Evolutionary conservation across 1,284 basidiomycete genomes (phyloP), one percentile per base, ranked within the genome.

Genomic region (Porodaedalea pini): DNA sequence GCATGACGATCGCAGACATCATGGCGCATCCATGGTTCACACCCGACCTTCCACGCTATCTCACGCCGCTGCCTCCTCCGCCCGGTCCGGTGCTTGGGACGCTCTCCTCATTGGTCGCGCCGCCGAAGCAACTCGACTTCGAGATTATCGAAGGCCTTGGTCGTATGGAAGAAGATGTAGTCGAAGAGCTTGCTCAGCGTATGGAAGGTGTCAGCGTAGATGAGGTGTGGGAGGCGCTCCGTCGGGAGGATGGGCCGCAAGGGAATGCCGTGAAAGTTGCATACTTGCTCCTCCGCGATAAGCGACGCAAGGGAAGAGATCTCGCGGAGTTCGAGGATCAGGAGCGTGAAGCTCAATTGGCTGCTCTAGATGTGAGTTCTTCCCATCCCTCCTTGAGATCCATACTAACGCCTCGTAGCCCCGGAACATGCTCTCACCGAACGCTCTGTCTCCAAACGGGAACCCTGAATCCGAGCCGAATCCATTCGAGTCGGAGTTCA

Each of bases 241-340:
- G 87, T 64, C 76, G 86, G 61, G 88, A 94, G 47, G 91, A 94
- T 57, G 88, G 88, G 0, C 77, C 82, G 48, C 84, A 88, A 63
- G 94, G 96, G 41, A 97, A 98, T 68, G 90, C 94, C 58, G 88
- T 98, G 69, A 96, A 98, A 73, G 94, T 99, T 15, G 95, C 96
- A 0, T 99, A 98, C 71, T 87, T 96, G 82, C 78, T 98, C 1
- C 78, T 97, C 54, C 78, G 94, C 54, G 96, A 98, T 69, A 94
- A 96, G 73, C 82, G 86, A 65, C 77, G 94, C 43, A 82, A 91
- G 60, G 83, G 94, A n/a, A 85, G 88, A 69, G 90, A 91, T 39
- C 32, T 89, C 66, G 85, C 86, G 21, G 78, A 81, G 54, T 88
- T 85, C 64, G 86, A 87, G 62, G 87, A 91, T 64, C 84, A 86